Base-by-base conservation (phyloP, 768 basidiomycete species). In the Dioszegia hungarica region DNA sequence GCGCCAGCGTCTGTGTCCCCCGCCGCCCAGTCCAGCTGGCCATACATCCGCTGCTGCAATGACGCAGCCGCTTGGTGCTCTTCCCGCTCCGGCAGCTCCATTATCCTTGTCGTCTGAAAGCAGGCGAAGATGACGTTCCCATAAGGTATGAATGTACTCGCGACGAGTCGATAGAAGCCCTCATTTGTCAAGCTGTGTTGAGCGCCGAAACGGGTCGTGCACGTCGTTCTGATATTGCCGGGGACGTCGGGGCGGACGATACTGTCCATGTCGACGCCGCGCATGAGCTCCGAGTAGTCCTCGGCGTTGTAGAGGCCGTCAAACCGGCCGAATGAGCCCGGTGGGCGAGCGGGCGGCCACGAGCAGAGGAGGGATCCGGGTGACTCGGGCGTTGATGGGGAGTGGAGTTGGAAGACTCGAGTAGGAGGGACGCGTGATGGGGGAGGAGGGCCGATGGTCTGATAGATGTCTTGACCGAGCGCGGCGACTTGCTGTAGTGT, bases 131-230 rank as follows among this genome's bases (percentile, higher is more conserved):
- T 68, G 39, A 72, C 52, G 19, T 47, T 61, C 0, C 75, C 75
- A 56, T 77, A 77, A 1, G 75, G 74, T 37, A 77, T 74, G 54
- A 75, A 75, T 6, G 75, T 69, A 36, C 72, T 70, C 24, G 63
- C 63, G 38, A 77, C 66, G 27, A 65, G 62, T 20, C 75, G 54
- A 43, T 63, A 69, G 10, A 74, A 60, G 0, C 75, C 75, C 48
- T 75, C 75, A 25, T 60, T 72, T 22, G 60, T 66, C 20, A 75
- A 63, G 39, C 62, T 59, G 56, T 77, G 73, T 49, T 67, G 64
- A 27, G 72, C 72, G 28, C 72, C 67, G 44, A 70, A 75, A 12
- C 75, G 57, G 3, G 63, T 67, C 17, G 74, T 77, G 54, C 75
- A 77, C 33, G 66, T 77, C 47, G 74, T 74, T 37, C 67, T 57